Evolutionary conservation across 371 early-diverging fungal genomes (phyloP), one percentile per base, ranked within the genome.

Genomic region (Quaeritorhiza haematococci): DNA sequence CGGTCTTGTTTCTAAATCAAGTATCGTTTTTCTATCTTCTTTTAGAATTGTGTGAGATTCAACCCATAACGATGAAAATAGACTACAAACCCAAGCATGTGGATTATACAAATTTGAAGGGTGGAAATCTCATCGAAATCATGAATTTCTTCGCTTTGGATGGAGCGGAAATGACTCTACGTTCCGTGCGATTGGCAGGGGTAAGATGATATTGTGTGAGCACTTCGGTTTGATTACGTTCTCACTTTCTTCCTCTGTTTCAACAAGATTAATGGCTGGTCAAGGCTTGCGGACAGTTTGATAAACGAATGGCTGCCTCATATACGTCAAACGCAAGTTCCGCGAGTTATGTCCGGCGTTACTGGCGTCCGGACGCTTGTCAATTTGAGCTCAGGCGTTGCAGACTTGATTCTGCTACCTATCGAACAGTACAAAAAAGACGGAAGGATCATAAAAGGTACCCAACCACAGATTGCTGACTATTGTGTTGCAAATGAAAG

Each of bases 41-140:
- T 26, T 13, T 47, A 69, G 76, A 67, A 55, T 53, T 61, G 8
- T 66, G 58, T 24, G 83, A 84, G 35, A 76, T 96, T 24, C 68
- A 82, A 3, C 89, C 92, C 1, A 82, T 96, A 38, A 72, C 76
- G 4, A 60, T 96, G 54, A 92, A 89, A 58, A 77, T 98, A 43
- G 98, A 98, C 70, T 98, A 96, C 75, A 96, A 97, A 67, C 94
- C 97, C 17, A 93, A 95, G 61, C 85, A 87, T 23, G 77, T 94
- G 34, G 91, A 92, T 57, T 84, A 84, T 49, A 33, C 64, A 15
- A 83, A 79, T 44, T 58, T 92, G 21, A 77, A 83, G 60, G 84
- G 84, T 53, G 86, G 92, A 21, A 84, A 92, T 70, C 57, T 90
- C 21, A 74, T 87, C 1, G 96, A 97, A 68, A 76, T 98, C 27